phyloP scores from a whole-genome alignment of 805 yeast genomes.

The Candida montana region DNA sequence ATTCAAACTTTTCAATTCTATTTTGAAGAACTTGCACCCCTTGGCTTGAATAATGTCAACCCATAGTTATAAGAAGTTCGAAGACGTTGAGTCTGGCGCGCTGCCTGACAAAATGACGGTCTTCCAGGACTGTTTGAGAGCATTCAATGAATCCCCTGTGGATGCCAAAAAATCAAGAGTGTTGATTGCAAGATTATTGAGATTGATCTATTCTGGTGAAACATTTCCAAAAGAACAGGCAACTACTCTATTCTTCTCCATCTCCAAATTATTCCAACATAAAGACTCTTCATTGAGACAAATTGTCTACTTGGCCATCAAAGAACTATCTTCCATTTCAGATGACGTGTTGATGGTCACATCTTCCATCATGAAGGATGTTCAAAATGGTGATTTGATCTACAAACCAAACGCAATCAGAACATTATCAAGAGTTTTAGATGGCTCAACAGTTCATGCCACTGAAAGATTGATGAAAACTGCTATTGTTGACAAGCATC shows the following conservation, averaged over 20 bases:
- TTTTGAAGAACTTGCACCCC: not conserved
- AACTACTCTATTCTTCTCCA: conserved; percentile 86
- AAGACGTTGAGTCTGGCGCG: conserved; percentile 61
- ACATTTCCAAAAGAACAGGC: conserved; percentile 84
- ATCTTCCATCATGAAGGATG: conserved; percentile 96
- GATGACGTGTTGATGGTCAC: conserved; percentile 97
- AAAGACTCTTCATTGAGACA: conserved; percentile 84
- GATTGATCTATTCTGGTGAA: conserved; percentile 82
- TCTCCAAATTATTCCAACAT: conserved; percentile 92
- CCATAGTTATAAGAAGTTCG: conserved; percentile 75
- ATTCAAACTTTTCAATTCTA: not conserved
- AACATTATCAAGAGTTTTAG: conserved; percentile 84
- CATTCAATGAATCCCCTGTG: conserved; percentile 87
- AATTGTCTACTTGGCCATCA: conserved; percentile 88
- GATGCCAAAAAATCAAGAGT: conserved; percentile 82
- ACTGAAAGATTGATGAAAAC: conserved; percentile 90
- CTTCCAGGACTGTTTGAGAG: conserved; percentile 89
- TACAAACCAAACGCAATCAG: conserved; percentile 95
- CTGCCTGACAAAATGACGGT: conserved; percentile 95
- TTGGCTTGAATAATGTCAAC: conserved; percentile 61
- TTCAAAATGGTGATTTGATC: conserved; percentile 79
- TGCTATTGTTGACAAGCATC: conserved; percentile 87
- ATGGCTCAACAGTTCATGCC: conserved; percentile 84
- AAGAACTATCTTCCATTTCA: conserved; percentile 79
- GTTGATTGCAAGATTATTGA: conserved; percentile 74